phyloP scores from a whole-genome alignment of 805 yeast species.

The Pichia manshurica region DNA sequence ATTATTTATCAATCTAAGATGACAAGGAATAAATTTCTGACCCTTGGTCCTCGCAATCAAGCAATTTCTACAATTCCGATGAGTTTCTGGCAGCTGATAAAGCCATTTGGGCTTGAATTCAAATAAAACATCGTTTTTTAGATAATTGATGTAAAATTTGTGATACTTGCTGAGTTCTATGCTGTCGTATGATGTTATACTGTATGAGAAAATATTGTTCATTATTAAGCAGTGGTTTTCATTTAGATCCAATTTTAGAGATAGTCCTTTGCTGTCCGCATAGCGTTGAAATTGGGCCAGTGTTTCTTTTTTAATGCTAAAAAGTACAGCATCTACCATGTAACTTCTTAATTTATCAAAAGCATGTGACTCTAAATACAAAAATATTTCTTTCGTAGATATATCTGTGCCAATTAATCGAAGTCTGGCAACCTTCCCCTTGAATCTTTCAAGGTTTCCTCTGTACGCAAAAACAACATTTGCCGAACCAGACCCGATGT shows the following conservation, averaged over 20 bases:
- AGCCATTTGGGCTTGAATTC: conserved; percentile 54
- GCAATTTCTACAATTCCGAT: conserved; percentile 42
- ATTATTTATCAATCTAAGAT: conserved; percentile 33
- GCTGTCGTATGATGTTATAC: background rate
- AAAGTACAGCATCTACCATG: conserved; percentile 13
- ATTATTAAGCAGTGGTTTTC: conserved; percentile 26
- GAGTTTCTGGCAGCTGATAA: conserved; percentile 29
- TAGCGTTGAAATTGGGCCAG: too few relatives aligned
- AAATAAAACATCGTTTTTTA: conserved; percentile 19
- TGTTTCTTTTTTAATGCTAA: too few relatives aligned
- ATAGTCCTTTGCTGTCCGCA: too few relatives aligned
- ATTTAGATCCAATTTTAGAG: background rate
- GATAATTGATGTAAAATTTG: conserved; percentile 15
- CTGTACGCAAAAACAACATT: conserved; percentile 40
- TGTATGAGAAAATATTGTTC: conserved; percentile 21
- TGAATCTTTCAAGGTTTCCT: conserved; percentile 31
- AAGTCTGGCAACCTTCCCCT: conserved; percentile 36
- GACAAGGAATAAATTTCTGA: conserved; percentile 34
- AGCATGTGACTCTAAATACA: conserved; percentile 29
- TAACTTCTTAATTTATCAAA: conserved; percentile 16
- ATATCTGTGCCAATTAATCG: conserved; percentile 31
- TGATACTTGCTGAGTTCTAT: conserved; percentile 25
- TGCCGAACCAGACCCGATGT: conserved; percentile 44
- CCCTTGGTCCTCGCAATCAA: conserved; percentile 32
- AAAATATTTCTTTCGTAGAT: conserved; percentile 36